Evolutionary conservation across 1,284 basidiomycete genomes (phyloP), one percentile per base, ranked within the genome.

Genomic region (Fomitopsis palustris): DNA sequence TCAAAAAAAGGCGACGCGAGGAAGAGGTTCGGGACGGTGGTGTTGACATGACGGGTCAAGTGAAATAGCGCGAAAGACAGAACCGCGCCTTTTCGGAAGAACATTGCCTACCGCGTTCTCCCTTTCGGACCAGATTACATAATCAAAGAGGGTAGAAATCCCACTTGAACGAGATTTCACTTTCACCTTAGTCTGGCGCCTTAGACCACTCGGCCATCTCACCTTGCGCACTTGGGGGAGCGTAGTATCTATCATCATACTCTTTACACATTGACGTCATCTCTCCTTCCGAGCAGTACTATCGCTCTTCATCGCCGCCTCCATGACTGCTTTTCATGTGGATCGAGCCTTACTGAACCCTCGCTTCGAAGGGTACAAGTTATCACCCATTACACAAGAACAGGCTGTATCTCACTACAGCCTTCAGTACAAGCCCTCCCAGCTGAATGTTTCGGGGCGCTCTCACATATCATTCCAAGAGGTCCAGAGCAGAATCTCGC

Each of bases 151-250:
- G 19, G 5, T 21, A 7, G 41, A 43, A 16, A n/a, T n/a, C n/a
- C n/a, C n/a, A n/a, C n/a, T n/a, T n/a, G n/a, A n/a, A n/a, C n/a
- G n/a, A n/a, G n/a, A n/a, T n/a, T n/a, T n/a, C n/a, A 29, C 33
- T n/a, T n/a, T n/a, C n/a, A 49, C 85, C 86, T 86, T 87, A 87
- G 84, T 88, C 87, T 88, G 84, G 86, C 86, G 86, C 86, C 86
- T 88, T 87, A 84, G 87, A 89, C 86, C 86, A 84, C 86, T 88
- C 86, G 87, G 85, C 86, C 86, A 88, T 87, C 85, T 86, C 83
- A 62, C 70, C 69, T n/a, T 35, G n/a, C n/a, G n/a, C n/a, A n/a
- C n/a, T n/a, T n/a, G n/a, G n/a, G n/a, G n/a, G n/a, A n/a, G n/a
- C n/a, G n/a, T n/a, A n/a, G n/a, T n/a, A n/a, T n/a, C n/a, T n/a